Base-by-base conservation (phyloP, 257 asterid genomes). In the Plantago elongata region DNA sequence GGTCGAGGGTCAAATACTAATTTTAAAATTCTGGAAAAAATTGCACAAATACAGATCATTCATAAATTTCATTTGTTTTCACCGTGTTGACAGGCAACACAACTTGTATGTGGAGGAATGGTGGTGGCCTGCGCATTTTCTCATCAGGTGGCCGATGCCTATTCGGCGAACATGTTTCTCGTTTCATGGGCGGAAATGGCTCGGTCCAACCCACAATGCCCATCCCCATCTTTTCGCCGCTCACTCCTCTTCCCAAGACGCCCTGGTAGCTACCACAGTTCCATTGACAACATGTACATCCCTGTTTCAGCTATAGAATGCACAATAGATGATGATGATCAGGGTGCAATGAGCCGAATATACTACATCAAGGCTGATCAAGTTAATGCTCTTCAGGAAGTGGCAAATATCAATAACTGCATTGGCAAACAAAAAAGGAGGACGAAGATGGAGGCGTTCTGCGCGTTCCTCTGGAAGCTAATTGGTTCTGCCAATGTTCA, bases 141-240 rank as follows among this genome's bases (percentile, higher is more conserved):
- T 43, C 95, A 89, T 69, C 88, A 82, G 70, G 84, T 84, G 13
- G 86, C 85, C 2, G 94, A 89, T 66, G 97, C 91, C 59, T 78
- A 86, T 76, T 84, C 95, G 42, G 79, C 85, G 77, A 79, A 86
- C 72, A 77, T 87, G 88, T 87, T 89, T 54, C 72, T 86, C 45
- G 65, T 77, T 12, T 79, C 94, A 29, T 87, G 88, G 94, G 81
- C 86, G 8, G 85, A 89, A 70, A 64, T 62, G 70, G 83, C 94
- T 13, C 79, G 50, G 8, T 68, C 73, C 11, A 61, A 75, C 47
- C 79, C 76, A 1, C 63, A 68, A 0, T 68, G 89, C n/a, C 74
- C 17, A 4, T 57, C 66, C 4, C 91, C 97, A 11, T 86, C 80
- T 10, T 87, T 81, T 54, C 82, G 84, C 51, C 86, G 95, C n/a